These are phyloP conservation scores for Ophiostoma triangulosporum DNA, from an alignment of 2,329 filamentous ascomycete species.

Conservation along the genomic window DNA sequence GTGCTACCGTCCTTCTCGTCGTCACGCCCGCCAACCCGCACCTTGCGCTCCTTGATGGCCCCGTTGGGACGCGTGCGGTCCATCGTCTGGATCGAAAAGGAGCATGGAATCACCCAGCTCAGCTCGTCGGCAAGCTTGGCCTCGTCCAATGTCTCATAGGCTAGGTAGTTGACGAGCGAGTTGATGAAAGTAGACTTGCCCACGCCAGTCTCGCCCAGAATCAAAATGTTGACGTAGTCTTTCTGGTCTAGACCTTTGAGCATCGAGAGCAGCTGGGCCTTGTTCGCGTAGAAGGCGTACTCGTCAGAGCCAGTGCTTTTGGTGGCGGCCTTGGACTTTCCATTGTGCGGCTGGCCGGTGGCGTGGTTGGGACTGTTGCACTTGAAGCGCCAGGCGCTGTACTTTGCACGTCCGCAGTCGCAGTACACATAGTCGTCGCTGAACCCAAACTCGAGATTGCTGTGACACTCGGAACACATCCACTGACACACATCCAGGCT, in stretches of 20 bases:
- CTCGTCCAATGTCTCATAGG: conserved; percentile 24
- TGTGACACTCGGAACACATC: conserved; percentile 17
- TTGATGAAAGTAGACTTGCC: conserved; percentile 28
- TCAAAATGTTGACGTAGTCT: conserved; percentile 28
- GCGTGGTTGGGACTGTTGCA: conserved; percentile 19
- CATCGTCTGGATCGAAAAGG: conserved; percentile 23
- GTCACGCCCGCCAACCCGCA: conserved; percentile 20
- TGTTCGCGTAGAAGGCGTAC: background rate
- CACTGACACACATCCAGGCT: conserved; percentile 5
- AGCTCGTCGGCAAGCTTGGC: conserved; percentile 20
- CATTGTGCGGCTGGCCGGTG: background rate
- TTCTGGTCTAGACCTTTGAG: conserved; percentile 14
- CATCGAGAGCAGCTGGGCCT: background rate
- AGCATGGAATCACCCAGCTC: conserved; percentile 26
- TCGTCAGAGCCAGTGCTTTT: background rate
- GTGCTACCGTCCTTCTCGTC: conserved; percentile 21
- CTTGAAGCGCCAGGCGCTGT: conserved; percentile 19
- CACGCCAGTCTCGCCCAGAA: conserved; percentile 34
- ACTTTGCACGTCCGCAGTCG: conserved; percentile 22
- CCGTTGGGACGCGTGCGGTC: conserved; percentile 15
- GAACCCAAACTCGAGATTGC: conserved; percentile 19
- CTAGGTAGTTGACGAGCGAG: conserved; percentile 27
- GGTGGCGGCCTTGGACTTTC: background rate
- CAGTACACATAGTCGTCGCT: conserved; percentile 23
- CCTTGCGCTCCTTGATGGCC: conserved; percentile 18